Evolutionary conservation across 75 land plant genomes (phyloP).

Genomic region (Adiantum capillusveneris): DNA sequence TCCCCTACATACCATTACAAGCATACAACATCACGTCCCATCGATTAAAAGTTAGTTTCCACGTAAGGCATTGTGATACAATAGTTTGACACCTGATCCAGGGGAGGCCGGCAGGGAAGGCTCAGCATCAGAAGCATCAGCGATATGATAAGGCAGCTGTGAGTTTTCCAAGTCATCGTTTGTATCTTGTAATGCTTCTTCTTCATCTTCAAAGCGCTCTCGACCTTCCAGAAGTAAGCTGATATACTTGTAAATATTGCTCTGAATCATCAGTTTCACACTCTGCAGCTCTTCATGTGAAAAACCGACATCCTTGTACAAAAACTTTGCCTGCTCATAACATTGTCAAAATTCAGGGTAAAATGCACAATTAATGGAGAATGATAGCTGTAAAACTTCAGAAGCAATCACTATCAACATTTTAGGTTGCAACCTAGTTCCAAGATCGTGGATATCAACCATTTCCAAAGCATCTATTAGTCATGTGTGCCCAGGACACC

Average conservation of each 20-base stretch:
- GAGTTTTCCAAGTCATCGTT: background rate
- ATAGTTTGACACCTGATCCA: background rate
- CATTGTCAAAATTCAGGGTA: background rate
- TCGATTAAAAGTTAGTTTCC: too few species aligned
- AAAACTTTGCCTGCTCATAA: conserved; percentile 63
- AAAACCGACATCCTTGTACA: conserved; percentile 60
- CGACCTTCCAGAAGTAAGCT: conserved; percentile 81
- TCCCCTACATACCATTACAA: background rate
- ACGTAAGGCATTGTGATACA: too few species aligned
- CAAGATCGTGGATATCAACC: too few species aligned
- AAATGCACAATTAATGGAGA: background rate
- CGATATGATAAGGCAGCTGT: background rate
- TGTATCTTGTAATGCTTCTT: background rate
- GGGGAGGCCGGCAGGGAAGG: conserved; percentile 2
- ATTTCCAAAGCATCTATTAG: too few species aligned
- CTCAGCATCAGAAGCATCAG: conserved; percentile 7
- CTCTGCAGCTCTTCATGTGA: conserved; percentile 61
- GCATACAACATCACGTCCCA: too few species aligned
- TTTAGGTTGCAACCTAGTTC: too few species aligned
- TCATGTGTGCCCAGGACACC: too few species aligned
- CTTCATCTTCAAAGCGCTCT: conserved; percentile 92
- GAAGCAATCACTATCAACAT: too few species aligned
- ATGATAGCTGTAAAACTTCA: too few species aligned
- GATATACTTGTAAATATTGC: conserved; percentile 66
- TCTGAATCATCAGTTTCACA: conserved; percentile 73